Evolutionary conservation across 305 asterid species (phyloP), one percentile per base, ranked within the genome.

Genomic region (Fraxinus latifolia): DNA sequence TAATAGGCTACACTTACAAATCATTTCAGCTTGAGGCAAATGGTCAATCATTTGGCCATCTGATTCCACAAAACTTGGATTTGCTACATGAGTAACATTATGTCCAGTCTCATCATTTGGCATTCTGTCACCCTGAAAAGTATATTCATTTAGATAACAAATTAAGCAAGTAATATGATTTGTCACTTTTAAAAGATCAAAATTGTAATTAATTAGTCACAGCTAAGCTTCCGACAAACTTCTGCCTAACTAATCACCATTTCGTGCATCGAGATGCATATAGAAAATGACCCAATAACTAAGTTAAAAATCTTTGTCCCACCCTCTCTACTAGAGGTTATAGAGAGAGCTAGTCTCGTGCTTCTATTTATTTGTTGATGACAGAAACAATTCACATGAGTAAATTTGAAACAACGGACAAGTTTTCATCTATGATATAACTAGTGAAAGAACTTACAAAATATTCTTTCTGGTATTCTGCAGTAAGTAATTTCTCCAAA

Each of bases 401-500:
- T 32, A 67, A 27, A 27, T 27, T 67, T 23, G 74, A 67, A 25
- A 67, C 19, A 67, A 12, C n/a, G 5, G 74, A 34, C 74, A 67
- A 67, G 74, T 27, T 80, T 77, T 67, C 53, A 75, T 78, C 72
- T 19, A 77, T 71, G 62, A 39, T 60, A 58, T 34, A 25, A 80
- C 62, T 77, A 78, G 58, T 65, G 60, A 71, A 77, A 85, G 81
- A 89, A 92, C 98, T 94, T 88, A 94, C 99, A 84, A 77, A 91
- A 83, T 68, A 78, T 47, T 84, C 89, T 84, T 90, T 91, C 85
- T 92, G 96, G 81, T 90, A 87, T 84, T 96, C 99, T 8, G 91
- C 92, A 50, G 86, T 83, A 53, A 96, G 97, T 7, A 92, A 97
- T 89, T 91, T 96, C 83, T 96, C 98, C 74, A 96, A 84, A 86